phyloP scores from a whole-genome alignment of 1,139 yeast species.

The Lodderomyces parapsilosis region DNA sequence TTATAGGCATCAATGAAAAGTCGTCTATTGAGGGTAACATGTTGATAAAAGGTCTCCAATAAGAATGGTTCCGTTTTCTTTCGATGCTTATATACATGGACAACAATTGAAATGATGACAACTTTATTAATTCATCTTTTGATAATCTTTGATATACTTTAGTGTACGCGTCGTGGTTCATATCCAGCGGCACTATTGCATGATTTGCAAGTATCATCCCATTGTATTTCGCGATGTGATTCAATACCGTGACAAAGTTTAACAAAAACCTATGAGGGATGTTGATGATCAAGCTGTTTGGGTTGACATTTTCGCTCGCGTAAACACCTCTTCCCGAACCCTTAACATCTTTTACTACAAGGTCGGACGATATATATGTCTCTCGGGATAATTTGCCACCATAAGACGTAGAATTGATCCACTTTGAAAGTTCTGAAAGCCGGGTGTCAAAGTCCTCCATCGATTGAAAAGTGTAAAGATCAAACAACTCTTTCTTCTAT shows the following conservation, averaged over 20 bases:
- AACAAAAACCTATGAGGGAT: slow-evolving; percentile 61
- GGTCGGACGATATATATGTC: slow-evolving; percentile 30
- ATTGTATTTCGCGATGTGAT: slow-evolving; percentile 31
- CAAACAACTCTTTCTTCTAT: too few relatives aligned
- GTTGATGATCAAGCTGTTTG: slow-evolving; percentile 46
- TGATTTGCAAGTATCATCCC: slow-evolving; percentile 10
- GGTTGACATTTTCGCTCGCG: slow-evolving; percentile 23
- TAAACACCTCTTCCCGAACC: slow-evolving; percentile 67
- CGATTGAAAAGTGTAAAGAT: too few relatives aligned
- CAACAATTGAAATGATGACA: slow-evolving; percentile 50
- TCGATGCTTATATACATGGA: slow-evolving; percentile 51
- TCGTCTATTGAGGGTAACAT: slow-evolving; percentile 55
- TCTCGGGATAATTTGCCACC: slow-evolving; percentile 18
- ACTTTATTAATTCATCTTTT: slow-evolving; percentile 26
- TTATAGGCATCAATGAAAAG: slow-evolving; percentile 48
- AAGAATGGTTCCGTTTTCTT: slow-evolving; percentile 40
- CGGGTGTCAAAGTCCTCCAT: slow-evolving; percentile 1
- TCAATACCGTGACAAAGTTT: slow-evolving; percentile 56
- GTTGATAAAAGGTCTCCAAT: slow-evolving; percentile 64
- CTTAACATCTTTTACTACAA: slow-evolving; percentile 24
- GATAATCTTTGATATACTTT: slow-evolving; percentile 31
- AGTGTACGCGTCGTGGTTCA: slow-evolving; percentile 21
- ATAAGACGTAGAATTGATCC: background rate
- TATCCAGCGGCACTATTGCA: slow-evolving; percentile 21
- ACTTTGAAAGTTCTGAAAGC: background rate